Conservation (phyloP, 2,329 filamentous ascomycete genomes). For the Blastomyces emzantsi region DNA sequence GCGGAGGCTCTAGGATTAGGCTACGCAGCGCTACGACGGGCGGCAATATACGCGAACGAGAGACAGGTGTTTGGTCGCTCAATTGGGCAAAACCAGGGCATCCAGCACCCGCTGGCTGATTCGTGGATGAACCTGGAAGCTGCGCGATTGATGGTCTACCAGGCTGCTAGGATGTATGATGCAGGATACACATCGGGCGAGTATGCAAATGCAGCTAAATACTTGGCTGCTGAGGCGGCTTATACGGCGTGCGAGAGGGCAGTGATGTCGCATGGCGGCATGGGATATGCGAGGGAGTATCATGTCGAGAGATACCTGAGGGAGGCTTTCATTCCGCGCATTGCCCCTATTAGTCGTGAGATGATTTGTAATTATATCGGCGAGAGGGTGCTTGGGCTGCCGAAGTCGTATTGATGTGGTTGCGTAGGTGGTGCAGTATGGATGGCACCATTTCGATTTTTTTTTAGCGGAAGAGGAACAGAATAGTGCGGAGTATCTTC, state of each 20-base stretch:
- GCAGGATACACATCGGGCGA: conserved; percentile 44
- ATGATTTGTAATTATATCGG: conserved; percentile 39
- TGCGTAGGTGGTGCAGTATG: background rate
- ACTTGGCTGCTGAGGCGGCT: conserved; percentile 51
- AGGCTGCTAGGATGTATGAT: conserved; percentile 52
- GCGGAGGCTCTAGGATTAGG: conserved; percentile 39
- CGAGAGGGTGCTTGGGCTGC: conserved; percentile 35
- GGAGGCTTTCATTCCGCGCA: conserved; percentile 50
- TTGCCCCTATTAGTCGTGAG: conserved; percentile 50
- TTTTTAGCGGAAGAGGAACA: background rate
- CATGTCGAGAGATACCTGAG: conserved; percentile 53
- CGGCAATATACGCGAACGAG: conserved; percentile 41
- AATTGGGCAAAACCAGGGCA: conserved; percentile 52
- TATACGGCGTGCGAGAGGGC: conserved; percentile 52
- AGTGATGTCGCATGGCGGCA: conserved; percentile 48
- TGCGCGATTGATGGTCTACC: conserved; percentile 52
- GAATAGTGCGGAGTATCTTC: background rate
- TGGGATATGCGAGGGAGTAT: conserved; percentile 56
- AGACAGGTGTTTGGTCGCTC: conserved; percentile 47
- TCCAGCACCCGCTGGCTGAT: conserved; percentile 50
- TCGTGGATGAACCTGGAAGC: conserved; percentile 54
- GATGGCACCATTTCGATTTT: background rate
- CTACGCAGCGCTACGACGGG: conserved; percentile 36
- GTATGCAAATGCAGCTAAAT: conserved; percentile 50
- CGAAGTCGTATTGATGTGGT: conserved; percentile 31